Percentiles rank a stretch among this genome's conserved stretches.
Conservation (phyloP, 768 basidiomycete species). For the Cystoderma amianthinum region DNA sequence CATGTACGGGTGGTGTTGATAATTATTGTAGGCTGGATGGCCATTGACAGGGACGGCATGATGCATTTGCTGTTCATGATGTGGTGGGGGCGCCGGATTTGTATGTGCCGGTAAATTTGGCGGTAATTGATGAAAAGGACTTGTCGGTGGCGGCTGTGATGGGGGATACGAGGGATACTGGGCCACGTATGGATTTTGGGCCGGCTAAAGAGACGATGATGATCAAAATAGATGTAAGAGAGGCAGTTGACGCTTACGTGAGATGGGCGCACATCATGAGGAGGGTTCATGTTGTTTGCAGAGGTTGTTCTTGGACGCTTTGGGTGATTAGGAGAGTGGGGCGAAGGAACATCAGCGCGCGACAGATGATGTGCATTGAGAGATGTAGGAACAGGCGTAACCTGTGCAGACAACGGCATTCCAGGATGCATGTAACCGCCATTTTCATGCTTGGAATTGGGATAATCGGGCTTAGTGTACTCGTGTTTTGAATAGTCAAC, state of each 20-base stretch:
- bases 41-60: slow-evolving; percentile 26
- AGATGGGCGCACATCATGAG: slow-evolving; percentile 41
- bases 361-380: slow-evolving; percentile 23
- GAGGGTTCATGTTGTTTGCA: slow-evolving; percentile 20
- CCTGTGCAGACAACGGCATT: slow-evolving; percentile 37
- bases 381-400: slow-evolving; percentile 27
- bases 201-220: neutral
- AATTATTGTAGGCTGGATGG: slow-evolving; percentile 24
- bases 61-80: slow-evolving; percentile 33
- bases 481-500: slow-evolving; percentile 1
- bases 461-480: slow-evolving; percentile 29
- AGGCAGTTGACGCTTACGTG: slow-evolving; percentile 37
- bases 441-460: slow-evolving; percentile 42
- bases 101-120: slow-evolving; percentile 18
- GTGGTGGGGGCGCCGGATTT: slow-evolving; percentile 15
- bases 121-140: slow-evolving; percentile 23
- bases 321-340: slow-evolving; percentile 26
- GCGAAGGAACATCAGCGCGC: slow-evolving; percentile 26
- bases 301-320: slow-evolving; percentile 38
- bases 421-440: slow-evolving; percentile 42
- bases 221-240: neutral
- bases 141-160: slow-evolving; percentile 22
- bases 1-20: slow-evolving; percentile 19
- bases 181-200: slow-evolving; percentile 9
- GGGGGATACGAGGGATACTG: slow-evolving; percentile 37